Evolutionary conservation across 495 filamentous ascomycete genomes (phyloP).

Genomic region (Xylaria longipes): DNA sequence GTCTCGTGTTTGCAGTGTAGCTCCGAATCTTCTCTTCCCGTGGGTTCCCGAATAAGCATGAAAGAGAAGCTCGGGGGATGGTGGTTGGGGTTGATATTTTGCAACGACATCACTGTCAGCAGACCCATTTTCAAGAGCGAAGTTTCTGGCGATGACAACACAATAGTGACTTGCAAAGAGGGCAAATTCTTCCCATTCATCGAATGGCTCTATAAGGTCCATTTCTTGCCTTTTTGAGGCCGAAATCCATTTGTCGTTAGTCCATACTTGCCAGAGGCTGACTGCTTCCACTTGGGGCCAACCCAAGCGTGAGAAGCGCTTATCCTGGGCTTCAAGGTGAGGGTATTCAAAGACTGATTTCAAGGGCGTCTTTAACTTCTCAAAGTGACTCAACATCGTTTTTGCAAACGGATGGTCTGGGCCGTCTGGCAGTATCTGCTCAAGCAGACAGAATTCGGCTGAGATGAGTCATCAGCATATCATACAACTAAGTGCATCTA

Average conservation of each 20-base stretch:
- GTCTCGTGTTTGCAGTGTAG: slow-evolving; percentile 37
- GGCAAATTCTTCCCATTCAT: slow-evolving; percentile 96
- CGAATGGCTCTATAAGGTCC: slow-evolving; percentile 79
- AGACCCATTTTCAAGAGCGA: background rate
- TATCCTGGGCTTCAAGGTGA: slow-evolving; percentile 63
- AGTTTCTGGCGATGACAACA: slow-evolving; percentile 66
- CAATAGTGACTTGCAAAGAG: slow-evolving; percentile 89
- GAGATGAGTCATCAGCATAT: slow-evolving; percentile 28
- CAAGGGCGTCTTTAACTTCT: slow-evolving; percentile 78
- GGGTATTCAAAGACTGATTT: slow-evolving; percentile 76
- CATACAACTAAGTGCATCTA: slow-evolving; percentile 2
- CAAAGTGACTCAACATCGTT: slow-evolving; percentile 87
- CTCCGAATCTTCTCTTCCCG: slow-evolving; percentile 52
- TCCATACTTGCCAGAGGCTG: slow-evolving; percentile 83
- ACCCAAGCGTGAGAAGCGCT: slow-evolving; percentile 68
- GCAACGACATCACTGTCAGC: background rate
- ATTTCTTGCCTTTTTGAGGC: slow-evolving; percentile 60
- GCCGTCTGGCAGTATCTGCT: slow-evolving; percentile 84
- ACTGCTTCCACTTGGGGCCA: slow-evolving; percentile 68
- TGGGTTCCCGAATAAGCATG: slow-evolving; percentile 40
- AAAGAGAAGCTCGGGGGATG: slow-evolving; percentile 24
- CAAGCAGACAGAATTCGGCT: slow-evolving; percentile 81
- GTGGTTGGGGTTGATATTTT: background rate
- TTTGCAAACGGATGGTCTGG: slow-evolving; percentile 79
- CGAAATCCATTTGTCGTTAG: slow-evolving; percentile 64